These are phyloP conservation scores for Jatropha curcas DNA, from an alignment of 345 rosid species.

Conservation along the genomic window DNA sequence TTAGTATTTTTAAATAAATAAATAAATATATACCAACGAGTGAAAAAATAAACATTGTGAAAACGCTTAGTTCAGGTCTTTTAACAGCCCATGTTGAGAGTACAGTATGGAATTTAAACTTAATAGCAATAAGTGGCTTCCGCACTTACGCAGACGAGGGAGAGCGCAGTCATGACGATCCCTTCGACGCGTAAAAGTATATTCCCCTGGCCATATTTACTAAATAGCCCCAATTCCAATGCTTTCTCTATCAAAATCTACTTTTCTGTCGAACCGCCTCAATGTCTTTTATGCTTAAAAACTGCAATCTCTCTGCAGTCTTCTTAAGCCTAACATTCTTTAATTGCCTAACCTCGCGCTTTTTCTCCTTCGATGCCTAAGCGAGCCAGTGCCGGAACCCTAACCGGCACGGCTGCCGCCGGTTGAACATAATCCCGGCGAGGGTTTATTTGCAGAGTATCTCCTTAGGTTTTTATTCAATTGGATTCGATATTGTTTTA, in stretches of 20 bases:
- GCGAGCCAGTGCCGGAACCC: conserved; percentile 30
- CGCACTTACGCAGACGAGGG: too few relatives aligned
- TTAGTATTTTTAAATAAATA: too few relatives aligned
- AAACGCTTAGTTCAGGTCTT: too few relatives aligned
- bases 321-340: background rate
- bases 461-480: conserved; percentile 3
- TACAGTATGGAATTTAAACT: too few relatives aligned
- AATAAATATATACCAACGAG: too few relatives aligned
- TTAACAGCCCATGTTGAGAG: too few relatives aligned
- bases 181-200: too few relatives aligned
- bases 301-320: background rate
- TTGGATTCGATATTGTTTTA: conserved; percentile 1
- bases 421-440: conserved; percentile 28
- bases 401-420: conserved; percentile 13
- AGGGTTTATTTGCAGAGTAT: conserved; percentile 8
- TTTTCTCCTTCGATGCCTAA: conserved; percentile 20
- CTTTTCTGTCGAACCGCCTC: conserved; percentile 8
- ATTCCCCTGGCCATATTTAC: too few relatives aligned
- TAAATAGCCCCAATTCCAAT: too few relatives aligned
- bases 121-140: too few relatives aligned
- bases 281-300: background rate
- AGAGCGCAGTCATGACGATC: too few relatives aligned
- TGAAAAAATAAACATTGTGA: too few relatives aligned
- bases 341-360: conserved; percentile 17
- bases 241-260: background rate